A percentile compares a stretch with the other conserved stretches of the same genome.
Conservation (phyloP, 495 filamentous ascomycete genomes). For the Polyplosphaeria fusca region DNA sequence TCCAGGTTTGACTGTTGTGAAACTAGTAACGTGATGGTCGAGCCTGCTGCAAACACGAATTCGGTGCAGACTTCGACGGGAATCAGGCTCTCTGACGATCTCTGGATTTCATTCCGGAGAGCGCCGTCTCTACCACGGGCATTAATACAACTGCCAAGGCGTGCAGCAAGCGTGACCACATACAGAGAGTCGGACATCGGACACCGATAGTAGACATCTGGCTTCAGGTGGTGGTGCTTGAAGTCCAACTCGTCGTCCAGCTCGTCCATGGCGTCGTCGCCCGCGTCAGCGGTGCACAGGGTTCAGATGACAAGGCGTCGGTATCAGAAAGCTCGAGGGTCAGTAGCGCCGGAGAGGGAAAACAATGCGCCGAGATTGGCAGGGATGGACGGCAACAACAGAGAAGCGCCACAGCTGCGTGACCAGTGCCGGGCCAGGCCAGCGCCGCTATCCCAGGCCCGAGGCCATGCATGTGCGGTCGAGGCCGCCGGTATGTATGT, state of each 20-base stretch:
- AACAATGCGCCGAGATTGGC: too few species aligned
- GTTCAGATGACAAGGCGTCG: too few species aligned
- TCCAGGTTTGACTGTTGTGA: conserved; percentile 18
- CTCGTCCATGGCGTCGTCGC: conserved; percentile 7
- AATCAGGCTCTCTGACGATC: conserved; percentile 14
- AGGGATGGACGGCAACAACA: too few species aligned
- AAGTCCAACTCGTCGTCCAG: conserved; percentile 17
- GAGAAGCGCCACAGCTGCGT: too few species aligned
- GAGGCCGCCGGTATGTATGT: too few species aligned
- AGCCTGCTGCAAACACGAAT: conserved; percentile 18
- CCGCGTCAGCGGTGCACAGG: too few species aligned
- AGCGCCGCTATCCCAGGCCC: too few species aligned
- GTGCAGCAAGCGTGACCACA: background rate
- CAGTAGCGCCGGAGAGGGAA: too few species aligned
- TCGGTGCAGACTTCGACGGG: conserved; percentile 19
- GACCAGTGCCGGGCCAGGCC: too few species aligned
- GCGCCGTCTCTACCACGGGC: background rate
- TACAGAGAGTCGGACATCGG: conserved; percentile 8
- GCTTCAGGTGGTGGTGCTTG: conserved; percentile 17
- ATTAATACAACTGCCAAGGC: background rate
- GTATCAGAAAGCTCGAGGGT: too few species aligned
- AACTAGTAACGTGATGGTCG: conserved; percentile 21
- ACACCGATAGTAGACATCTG: conserved; percentile 29
- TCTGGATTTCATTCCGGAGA: conserved; percentile 21
- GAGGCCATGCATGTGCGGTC: too few species aligned